Percentiles rank a stretch among this genome's conserved stretches.
Evolutionary conservation across 371 early-diverging fungal species (phyloP).

Genomic region (Lichtheimia ornata): DNA sequence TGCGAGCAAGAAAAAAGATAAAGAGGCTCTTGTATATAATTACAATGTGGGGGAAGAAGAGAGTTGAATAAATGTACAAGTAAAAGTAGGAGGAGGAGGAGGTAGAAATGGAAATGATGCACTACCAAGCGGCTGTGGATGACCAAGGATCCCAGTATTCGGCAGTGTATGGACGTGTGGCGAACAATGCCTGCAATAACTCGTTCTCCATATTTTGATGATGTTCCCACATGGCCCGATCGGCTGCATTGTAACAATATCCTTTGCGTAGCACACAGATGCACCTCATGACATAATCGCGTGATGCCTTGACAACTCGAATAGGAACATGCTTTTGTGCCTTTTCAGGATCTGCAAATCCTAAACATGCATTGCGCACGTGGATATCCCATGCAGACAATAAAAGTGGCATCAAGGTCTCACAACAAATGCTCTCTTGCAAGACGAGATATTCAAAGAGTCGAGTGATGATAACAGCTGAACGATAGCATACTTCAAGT

Average conservation of each 20-base stretch:
- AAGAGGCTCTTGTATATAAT: too few relatives aligned
- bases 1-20: too few relatives aligned
- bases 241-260: constrained; percentile 35
- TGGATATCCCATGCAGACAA: constrained; percentile 41
- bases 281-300: constrained; percentile 38
- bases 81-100: too few relatives aligned
- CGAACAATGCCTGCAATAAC: constrained; percentile 14
- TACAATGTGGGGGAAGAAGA: too few relatives aligned
- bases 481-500: constrained; percentile 28
- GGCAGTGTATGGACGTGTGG: constrained; percentile 10
- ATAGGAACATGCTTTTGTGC: constrained; percentile 14
- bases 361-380: constrained; percentile 36
- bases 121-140: constrained; percentile 3
- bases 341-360: constrained; percentile 22
- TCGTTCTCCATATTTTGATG: constrained; percentile 33
- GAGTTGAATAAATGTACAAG: too few relatives aligned
- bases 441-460: constrained; percentile 32
- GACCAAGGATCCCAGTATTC: constrained; percentile 9
- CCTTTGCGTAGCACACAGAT: constrained; percentile 33
- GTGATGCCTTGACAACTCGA: constrained; percentile 21
- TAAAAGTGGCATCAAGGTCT: constrained; percentile 23
- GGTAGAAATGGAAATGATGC: too few relatives aligned
- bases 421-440: constrained; percentile 19
- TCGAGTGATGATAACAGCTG: constrained; percentile 30
- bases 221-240: constrained; percentile 33